Conservation (phyloP, 2,329 filamentous ascomycete species). For the Stemphylium beticola region DNA sequence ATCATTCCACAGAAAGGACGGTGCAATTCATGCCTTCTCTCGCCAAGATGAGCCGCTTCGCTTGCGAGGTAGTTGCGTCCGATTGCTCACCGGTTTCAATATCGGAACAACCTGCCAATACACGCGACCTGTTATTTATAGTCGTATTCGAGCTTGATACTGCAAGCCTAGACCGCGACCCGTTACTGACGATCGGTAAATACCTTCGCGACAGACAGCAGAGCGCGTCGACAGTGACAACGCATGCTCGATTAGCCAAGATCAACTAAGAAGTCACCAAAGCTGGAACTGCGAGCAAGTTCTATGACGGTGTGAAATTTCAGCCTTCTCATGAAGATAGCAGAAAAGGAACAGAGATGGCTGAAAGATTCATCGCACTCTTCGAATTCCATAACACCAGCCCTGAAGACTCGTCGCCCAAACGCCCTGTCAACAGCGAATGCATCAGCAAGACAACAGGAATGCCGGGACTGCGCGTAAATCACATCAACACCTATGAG, state of each 20-base stretch:
- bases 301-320: constrained; percentile 17
- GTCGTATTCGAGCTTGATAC: background rate
- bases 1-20: constrained; percentile 17
- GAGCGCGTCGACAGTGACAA: background rate
- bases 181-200: background rate
- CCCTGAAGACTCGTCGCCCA: background rate
- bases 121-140: background rate
- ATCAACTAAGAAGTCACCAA: constrained; percentile 9
- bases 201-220: background rate
- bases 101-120: background rate
- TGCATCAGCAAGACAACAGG: background rate
- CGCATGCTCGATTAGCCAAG: background rate
- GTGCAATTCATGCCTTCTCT: constrained; percentile 21
- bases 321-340: background rate
- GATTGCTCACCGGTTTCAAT: background rate
- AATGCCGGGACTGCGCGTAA: background rate
- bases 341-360: background rate
- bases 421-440: background rate
- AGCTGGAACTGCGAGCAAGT: constrained; percentile 16
- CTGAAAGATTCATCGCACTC: constrained; percentile 7
- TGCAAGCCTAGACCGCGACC: background rate
- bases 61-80: constrained; percentile 8
- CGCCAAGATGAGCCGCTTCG: constrained; percentile 19
- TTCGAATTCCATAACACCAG: constrained; percentile 2
- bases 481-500: constrained; percentile 5